Evolutionary conservation across 495 filamentous ascomycete genomes (phyloP).

Genomic region (Aspergillus homomorphus): DNA sequence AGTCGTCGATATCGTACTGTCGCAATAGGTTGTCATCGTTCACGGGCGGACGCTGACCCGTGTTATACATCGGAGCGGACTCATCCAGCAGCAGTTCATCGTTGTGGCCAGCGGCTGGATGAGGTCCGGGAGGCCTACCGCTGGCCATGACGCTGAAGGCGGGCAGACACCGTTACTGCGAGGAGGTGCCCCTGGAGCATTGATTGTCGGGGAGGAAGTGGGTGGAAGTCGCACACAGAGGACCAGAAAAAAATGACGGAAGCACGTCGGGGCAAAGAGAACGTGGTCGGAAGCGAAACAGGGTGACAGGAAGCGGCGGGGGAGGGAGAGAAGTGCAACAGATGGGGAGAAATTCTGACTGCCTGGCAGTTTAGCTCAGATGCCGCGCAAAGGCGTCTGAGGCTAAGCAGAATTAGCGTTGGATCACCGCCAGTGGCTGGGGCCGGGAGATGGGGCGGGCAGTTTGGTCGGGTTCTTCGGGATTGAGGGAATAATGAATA

Average conservation of each 20-base stretch:
- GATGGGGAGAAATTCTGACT: slow-evolving; percentile 15
- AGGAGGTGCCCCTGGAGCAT: slow-evolving; percentile 45
- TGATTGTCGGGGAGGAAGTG: slow-evolving; percentile 23
- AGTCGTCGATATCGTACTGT: slow-evolving; percentile 64
- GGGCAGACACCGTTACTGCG: slow-evolving; percentile 41
- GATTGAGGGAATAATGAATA: background rate
- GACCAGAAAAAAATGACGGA: background rate
- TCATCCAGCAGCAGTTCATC: slow-evolving; percentile 72
- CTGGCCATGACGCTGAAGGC: slow-evolving; percentile 48
- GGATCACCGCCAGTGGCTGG: slow-evolving; percentile 17
- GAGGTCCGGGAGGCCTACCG: slow-evolving; percentile 64
- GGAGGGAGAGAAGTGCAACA: background rate
- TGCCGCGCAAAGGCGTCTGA: slow-evolving; percentile 8
- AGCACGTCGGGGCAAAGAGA: background rate
- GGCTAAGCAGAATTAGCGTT: slow-evolving; percentile 9
- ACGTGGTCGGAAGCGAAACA: background rate
- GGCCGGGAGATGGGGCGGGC: background rate
- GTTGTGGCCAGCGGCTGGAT: slow-evolving; percentile 56
- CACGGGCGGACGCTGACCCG: slow-evolving; percentile 65
- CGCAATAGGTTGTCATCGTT: slow-evolving; percentile 75
- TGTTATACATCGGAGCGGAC: slow-evolving; percentile 65
- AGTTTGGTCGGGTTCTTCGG: background rate
- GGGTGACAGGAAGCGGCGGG: slow-evolving; percentile 5
- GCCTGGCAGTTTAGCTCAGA: slow-evolving; percentile 10
- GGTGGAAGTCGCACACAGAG: slow-evolving; percentile 2